Evolutionary conservation across 2,329 filamentous ascomycete species (phyloP), one percentile per base, ranked within the genome.

Genomic region (Polychaeton citri): DNA sequence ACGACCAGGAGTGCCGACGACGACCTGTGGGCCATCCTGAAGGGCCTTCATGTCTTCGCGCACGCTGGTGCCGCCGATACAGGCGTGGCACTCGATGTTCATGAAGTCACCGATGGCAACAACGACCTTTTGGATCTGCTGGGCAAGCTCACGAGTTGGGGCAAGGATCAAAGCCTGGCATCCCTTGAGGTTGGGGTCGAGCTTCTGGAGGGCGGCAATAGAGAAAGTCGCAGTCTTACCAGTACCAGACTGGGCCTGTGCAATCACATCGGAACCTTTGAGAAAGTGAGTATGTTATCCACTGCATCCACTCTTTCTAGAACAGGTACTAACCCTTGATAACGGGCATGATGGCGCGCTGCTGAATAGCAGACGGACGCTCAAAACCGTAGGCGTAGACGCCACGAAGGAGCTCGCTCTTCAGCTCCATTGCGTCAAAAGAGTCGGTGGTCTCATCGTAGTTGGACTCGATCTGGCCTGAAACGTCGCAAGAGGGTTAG

Each of bases 301-400:
- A 9, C 32, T 8, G n/a, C 16, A 18, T 24, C 32, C 19, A 12
- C 26, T 36, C 31, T 18, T 18, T n/a, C 16, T 13, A 8, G 28
- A 12, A 20, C 30, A 30, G 36, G 38, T 37, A 64, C 80, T 64
- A 71, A 90, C 84, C 87, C 79, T 96, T 95, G 75, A 98, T 96
- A 62, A 98, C 90, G 60, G 90, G 92, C 82, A 96, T 93, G 68
- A 98, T 98, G 56, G 90, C 90, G 62, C 92, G 88, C 81, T 94
- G 86, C 81, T 98, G 90, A 57, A 98, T 98, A 64, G 90, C 88
- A 70, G 90, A 98, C 47, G 90, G 90, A 53, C 90, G 87, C 79
- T 98, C 90, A 73, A 98, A 98, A 82, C 90, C 90, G 66, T 98
- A 98, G 64, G 90, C 90, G 68, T 96, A 98, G 65, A 98, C 85